Evolutionary conservation across 495 filamentous ascomycete species (phyloP).

Genomic region (Darksidea phi): DNA sequence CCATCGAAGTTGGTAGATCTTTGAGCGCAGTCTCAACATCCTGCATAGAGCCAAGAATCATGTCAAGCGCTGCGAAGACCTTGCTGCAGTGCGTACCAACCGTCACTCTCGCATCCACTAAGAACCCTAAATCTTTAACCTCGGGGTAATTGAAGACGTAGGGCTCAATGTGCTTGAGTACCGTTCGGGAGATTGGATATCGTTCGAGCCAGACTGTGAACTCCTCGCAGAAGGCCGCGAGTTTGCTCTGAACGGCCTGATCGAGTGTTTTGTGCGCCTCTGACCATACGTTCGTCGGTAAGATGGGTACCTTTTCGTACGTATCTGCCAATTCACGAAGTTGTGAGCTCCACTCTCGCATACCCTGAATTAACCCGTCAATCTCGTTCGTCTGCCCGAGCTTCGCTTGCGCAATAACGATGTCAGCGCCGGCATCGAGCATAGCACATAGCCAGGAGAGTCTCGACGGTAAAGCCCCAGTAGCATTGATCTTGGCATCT

Average conservation of each 20-base stretch:
- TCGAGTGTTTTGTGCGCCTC: constrained; percentile 10
- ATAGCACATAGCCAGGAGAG: constrained; percentile 33
- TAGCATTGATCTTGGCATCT: background rate
- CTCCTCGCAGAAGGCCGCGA: constrained; percentile 16
- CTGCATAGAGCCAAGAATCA: constrained; percentile 41
- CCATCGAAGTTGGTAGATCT: constrained; percentile 19
- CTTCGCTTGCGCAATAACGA: constrained; percentile 36
- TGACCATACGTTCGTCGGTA: constrained; percentile 30
- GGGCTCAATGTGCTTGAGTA: constrained; percentile 31
- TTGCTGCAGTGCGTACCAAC: constrained; percentile 6
- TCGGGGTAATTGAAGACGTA: constrained; percentile 12
- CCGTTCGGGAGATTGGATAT: constrained; percentile 14
- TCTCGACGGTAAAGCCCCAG: background rate
- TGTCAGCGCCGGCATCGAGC: constrained; percentile 15
- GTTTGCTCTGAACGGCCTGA: background rate
- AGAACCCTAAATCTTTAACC: background rate
- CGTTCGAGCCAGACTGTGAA: constrained; percentile 14
- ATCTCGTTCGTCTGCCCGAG: constrained; percentile 34
- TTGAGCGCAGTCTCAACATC: constrained; percentile 34
- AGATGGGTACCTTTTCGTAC: constrained; percentile 7
- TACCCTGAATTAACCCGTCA: constrained; percentile 16
- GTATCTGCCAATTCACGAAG: constrained; percentile 12
- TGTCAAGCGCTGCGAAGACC: constrained; percentile 31
- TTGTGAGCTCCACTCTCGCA: constrained; percentile 14
- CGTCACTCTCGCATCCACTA: background rate